phyloP scores from a whole-genome alignment of 2,329 filamentous ascomycete species.

The Neurospora sp. region DNA sequence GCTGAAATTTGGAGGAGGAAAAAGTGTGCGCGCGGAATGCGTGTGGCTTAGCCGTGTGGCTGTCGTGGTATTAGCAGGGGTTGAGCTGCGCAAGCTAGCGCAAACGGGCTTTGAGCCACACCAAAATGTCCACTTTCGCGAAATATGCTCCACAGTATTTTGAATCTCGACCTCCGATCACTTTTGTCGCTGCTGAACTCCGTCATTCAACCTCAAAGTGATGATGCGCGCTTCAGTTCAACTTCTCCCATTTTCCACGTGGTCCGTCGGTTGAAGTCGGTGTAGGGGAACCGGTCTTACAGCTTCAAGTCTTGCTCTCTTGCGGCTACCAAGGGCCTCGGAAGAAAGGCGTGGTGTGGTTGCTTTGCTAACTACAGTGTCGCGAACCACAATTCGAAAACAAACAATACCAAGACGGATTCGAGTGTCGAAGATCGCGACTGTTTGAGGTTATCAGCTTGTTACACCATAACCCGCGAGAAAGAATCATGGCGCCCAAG shows the following conservation, averaged over 20 bases:
- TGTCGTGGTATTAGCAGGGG: not conserved
- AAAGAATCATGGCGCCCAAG: constrained; percentile 34
- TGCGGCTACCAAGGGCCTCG: not conserved
- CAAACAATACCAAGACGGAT: not conserved
- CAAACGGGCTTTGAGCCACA: not conserved
- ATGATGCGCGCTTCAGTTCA: not conserved
- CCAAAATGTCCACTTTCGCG: not conserved
- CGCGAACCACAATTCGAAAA: not conserved
- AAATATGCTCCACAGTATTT: not conserved
- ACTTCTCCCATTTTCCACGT: not conserved
- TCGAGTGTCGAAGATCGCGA: not conserved
- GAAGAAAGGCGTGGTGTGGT: not conserved
- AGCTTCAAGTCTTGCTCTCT: not conserved
- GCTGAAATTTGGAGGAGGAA: constrained; percentile 11
- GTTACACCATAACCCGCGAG: not conserved
- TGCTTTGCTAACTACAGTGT: not conserved
- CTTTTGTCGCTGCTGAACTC: not conserved
- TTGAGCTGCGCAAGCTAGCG: not conserved
- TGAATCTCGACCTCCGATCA: not conserved
- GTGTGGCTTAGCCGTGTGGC: constrained; percentile 12
- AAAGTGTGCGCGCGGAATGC: constrained; percentile 18
- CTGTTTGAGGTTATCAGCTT: not conserved
- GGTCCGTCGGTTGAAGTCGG: not conserved
- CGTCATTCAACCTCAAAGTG: not conserved
- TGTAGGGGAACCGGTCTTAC: not conserved